Base-by-base conservation (phyloP, 2,329 filamentous ascomycete species). In the Helotiales sp. region DNA sequence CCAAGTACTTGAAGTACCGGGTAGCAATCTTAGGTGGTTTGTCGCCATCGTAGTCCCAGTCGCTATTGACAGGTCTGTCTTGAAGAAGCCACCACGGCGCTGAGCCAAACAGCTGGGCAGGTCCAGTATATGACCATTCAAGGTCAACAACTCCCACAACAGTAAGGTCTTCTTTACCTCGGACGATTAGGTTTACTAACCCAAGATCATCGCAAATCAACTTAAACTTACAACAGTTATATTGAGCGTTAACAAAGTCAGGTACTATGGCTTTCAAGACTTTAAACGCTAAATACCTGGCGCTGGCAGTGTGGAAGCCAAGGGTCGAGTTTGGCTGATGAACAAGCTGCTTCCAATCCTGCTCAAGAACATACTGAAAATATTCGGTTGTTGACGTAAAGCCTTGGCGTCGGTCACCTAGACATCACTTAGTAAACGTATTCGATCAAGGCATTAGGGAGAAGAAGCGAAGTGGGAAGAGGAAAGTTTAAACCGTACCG, bases 141-240 rank as follows among this genome's bases (percentile, higher is more conserved):
- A 77, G 72, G 49, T 79, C 78, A 22, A 80, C 72, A 52, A 79
- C 72, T 58, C 75, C 76, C 37, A 79, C 69, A 47, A 80, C 67
- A 28, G 75, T 78, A 26, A 79, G 74, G 52, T 79, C 77, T 68
- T 77, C 72, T 20, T 28, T 74, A 50, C 75, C 70, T 65, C 73
- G 73, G 20, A 80, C 75, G 66, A 80, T 78, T 50, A 81, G 47
- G 70, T 80, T 81, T 34, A 75, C 76, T 17, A 77, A 68, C 65
- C 77, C 74, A 32, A 80, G 72, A 69, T 80, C 78, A 47, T 80
- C 75, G 57, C 78, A 79, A 69, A 79, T 77, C n/a, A 80, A 68
- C 59, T 80, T 79, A 47, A 80, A 79, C 32, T 75, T 75, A 71
- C 70, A 50, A 66, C 52, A 65, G 65, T 79, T 69, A 69, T 71